These are phyloP conservation scores for Phallus indusiatus DNA, from an alignment of 768 basidiomycete species.

Conservation along the genomic window DNA sequence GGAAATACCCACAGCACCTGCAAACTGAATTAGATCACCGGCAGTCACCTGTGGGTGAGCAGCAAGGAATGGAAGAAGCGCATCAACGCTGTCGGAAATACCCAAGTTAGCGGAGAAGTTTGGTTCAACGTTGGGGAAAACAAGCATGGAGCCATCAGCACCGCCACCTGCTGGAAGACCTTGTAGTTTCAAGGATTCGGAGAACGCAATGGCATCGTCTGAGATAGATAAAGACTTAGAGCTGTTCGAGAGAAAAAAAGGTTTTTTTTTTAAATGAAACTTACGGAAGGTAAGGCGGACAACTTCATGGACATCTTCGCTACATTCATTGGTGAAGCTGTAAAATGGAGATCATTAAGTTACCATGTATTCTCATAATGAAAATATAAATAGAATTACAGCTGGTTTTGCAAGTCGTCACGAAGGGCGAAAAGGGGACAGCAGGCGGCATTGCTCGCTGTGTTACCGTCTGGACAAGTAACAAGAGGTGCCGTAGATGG, in stretches of 20 bases:
- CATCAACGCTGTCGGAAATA: conserved; percentile 4
- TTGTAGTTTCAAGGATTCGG: conserved; percentile 24
- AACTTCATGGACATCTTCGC: conserved; percentile 10
- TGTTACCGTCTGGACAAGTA: conserved; percentile 25
- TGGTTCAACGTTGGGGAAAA: conserved; percentile 10
- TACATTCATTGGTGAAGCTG: conserved; percentile 6
- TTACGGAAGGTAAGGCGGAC: conserved; percentile 12
- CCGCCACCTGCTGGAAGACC: conserved; percentile 1
- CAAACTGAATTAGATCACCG: conserved; percentile 9
- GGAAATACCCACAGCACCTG: conserved; percentile 3
- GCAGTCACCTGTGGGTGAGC: conserved; percentile 2
- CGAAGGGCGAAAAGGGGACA: conserved; percentile 23
- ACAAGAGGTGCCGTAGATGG: conserved; percentile 12
- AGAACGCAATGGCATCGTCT: conserved; percentile 37
- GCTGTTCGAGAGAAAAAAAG: conserved; percentile 19
- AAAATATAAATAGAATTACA: conserved; percentile 6
- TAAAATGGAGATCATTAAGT: neutral
- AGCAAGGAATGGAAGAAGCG: conserved; percentile 7
- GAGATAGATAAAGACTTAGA: conserved; percentile 21
- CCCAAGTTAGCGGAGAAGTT: conserved; percentile 9
- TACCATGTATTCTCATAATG: neutral
- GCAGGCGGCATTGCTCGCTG: conserved; percentile 22
- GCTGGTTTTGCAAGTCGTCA: conserved; percentile 20
- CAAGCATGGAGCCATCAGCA: conserved; percentile 8
- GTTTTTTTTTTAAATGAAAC: conserved; percentile 3